These are phyloP conservation scores for Trichomonas tenax DNA, from an alignment of 208 protist species.

Conservation along the genomic window DNA sequence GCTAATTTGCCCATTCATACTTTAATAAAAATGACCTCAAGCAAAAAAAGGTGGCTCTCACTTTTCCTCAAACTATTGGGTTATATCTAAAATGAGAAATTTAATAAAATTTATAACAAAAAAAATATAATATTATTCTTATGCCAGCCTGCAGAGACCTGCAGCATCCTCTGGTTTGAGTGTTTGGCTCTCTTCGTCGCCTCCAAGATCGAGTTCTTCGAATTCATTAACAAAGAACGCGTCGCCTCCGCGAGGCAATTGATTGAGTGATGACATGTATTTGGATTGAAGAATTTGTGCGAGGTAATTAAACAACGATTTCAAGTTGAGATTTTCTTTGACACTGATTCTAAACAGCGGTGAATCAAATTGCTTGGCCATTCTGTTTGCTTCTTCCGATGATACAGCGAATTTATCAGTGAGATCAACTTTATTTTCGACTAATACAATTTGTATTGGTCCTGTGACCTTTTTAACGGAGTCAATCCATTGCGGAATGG, in stretches of 20 bases:
- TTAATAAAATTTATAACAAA: neutral
- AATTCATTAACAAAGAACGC: neutral
- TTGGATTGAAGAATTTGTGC: neutral
- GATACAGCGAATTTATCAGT: neutral
- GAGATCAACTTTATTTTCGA: conserved; percentile 7
- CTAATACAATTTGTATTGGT: neutral
- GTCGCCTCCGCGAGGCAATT: neutral
- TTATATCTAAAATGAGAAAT: too few relatives aligned
- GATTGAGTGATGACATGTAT: neutral
- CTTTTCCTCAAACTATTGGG: too few relatives aligned
- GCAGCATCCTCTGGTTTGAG: neutral
- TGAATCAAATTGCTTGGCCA: neutral
- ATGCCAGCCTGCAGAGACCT: neutral
- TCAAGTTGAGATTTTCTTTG: neutral
- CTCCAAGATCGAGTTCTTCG: neutral
- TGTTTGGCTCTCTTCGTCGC: neutral
- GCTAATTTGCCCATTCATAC: too few relatives aligned
- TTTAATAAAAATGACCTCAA: too few relatives aligned
- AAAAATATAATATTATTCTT: neutral
- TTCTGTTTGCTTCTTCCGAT: neutral
- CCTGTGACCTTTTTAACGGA: neutral
- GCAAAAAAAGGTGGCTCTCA: too few relatives aligned
- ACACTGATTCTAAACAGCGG: conserved; percentile 7
- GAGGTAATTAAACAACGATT: neutral
- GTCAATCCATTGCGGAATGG: neutral